Conservation (phyloP, 2,329 filamentous ascomycete genomes). For the Claviceps pazoutovae region DNA sequence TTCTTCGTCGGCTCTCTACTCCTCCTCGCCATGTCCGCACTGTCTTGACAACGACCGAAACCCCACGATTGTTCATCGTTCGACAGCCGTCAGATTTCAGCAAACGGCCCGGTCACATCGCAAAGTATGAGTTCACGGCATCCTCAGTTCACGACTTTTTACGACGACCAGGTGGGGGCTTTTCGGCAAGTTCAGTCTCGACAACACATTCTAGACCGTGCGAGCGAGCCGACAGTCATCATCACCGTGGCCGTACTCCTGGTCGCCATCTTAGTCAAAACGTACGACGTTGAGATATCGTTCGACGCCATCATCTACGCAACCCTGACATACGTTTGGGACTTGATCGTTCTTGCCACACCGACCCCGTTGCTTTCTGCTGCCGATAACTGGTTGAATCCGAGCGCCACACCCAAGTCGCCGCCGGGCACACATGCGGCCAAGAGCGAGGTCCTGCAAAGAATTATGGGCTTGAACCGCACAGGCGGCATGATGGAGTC, state of each 20-base stretch:
- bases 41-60: conserved; percentile 4
- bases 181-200: conserved; percentile 17
- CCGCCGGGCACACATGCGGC: conserved; percentile 32
- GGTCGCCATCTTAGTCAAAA: conserved; percentile 20
- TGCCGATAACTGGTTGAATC: conserved; percentile 40
- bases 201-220: conserved; percentile 17
- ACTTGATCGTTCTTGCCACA: conserved; percentile 40
- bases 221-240: conserved; percentile 21
- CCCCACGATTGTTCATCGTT: conserved; percentile 3
- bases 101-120: conserved; percentile 6
- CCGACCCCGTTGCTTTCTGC: conserved; percentile 44
- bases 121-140: conserved; percentile 22
- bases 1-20: background rate
- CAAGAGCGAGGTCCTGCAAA: conserved; percentile 52
- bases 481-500: conserved; percentile 39
- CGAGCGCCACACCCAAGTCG: conserved; percentile 24
- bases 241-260: conserved; percentile 20
- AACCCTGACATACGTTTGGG: conserved; percentile 40
- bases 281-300: conserved; percentile 19
- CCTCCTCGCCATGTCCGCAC: conserved; percentile 10
- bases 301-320: conserved; percentile 15
- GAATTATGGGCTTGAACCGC: conserved; percentile 45
- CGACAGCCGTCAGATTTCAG: conserved; percentile 8
- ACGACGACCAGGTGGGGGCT: conserved; percentile 22
- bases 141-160: conserved; percentile 19